Evolutionary conservation across 257 asterid species (phyloP).

Genomic region (Solanum okadae): DNA sequence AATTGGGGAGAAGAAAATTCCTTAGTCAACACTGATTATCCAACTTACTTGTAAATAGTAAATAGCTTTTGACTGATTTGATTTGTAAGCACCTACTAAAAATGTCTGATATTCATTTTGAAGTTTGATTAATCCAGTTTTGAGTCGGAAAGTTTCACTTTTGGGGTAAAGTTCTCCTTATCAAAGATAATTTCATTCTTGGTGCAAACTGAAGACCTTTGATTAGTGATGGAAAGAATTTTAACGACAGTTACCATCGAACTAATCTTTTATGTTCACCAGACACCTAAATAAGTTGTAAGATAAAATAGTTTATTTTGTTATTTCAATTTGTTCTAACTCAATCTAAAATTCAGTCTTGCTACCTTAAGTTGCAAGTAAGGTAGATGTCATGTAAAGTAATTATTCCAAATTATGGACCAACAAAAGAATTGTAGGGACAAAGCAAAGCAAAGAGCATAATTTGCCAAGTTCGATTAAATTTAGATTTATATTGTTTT

Average conservation of each 20-base stretch:
- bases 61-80: neutral
- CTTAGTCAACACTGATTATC: neutral
- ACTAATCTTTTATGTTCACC: neutral
- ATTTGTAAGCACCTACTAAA: neutral
- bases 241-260: neutral
- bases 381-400: neutral
- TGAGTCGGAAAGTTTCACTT: neutral
- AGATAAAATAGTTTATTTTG: neutral
- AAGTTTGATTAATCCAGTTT: rapidly evolving
- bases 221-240: neutral
- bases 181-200: neutral
- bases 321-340: neutral
- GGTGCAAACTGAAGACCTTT: neutral
- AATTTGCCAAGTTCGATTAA: rapidly evolving
- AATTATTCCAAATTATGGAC: neutral
- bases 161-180: neutral
- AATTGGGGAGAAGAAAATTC: neutral
- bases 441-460: neutral
- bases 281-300: neutral
- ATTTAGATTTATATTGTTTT: rapidly evolving
- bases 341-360: neutral
- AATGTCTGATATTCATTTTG: neutral
- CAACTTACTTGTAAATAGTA: neutral
- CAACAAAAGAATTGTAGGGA: neutral
- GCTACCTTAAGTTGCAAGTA: neutral